Conservation (phyloP, 1,284 basidiomycete genomes). For the Austroboletus novae-zelandiae region DNA sequence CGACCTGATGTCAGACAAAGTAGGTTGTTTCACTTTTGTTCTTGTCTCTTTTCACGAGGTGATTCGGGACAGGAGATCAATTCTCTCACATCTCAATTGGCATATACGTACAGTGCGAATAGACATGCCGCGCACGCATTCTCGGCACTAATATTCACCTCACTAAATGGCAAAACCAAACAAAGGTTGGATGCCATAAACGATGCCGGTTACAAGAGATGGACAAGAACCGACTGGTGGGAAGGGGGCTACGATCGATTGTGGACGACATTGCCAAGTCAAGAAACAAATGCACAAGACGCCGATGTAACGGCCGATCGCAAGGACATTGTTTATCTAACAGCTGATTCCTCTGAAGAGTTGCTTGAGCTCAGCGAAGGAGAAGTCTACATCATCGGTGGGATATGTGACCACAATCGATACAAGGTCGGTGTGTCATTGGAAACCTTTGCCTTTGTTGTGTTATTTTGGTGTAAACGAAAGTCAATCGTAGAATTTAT, state of each 20-base stretch:
- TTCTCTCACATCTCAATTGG: constrained; percentile 85
- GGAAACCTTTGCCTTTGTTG: not conserved
- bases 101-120: constrained; percentile 87
- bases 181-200: constrained; percentile 67
- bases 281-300: constrained; percentile 5
- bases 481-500: constrained; percentile 64
- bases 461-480: constrained; percentile 1
- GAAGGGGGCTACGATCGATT: constrained; percentile 66
- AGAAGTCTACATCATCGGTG: constrained; percentile 94
- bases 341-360: constrained; percentile 90
- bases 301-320: constrained; percentile 6
- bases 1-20: constrained; percentile 91
- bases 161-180: constrained; percentile 69
- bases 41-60: constrained; percentile 15
- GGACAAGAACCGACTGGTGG: constrained; percentile 85
- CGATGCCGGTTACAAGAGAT: constrained; percentile 72
- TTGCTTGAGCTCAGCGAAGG: constrained; percentile 76
- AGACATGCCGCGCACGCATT: constrained; percentile 73
- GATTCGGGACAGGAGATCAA: constrained; percentile 69
- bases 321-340: constrained; percentile 83
- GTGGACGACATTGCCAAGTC: constrained; percentile 42
- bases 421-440: constrained; percentile 64
- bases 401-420: constrained; percentile 94
- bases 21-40: constrained; percentile 39
- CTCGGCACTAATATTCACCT: constrained; percentile 71